Percentiles rank a stretch among this genome's conserved stretches.
Conservation (phyloP, 306 rosid genomes). For the Betula pendula region DNA sequence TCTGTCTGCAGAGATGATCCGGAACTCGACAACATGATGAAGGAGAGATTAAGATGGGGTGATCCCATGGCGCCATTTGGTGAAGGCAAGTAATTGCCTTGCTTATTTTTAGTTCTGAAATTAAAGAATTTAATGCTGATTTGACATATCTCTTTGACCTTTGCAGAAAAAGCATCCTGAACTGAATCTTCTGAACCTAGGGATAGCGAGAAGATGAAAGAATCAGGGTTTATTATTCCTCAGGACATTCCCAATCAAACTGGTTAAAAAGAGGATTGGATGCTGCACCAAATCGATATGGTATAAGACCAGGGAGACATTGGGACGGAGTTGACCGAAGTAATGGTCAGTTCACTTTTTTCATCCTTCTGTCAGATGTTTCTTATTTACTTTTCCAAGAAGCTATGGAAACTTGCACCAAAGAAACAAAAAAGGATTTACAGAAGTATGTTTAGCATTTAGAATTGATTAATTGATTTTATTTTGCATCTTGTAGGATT, state of each 20-base stretch:
- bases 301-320: conserved; percentile 86
- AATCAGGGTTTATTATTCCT: conserved; percentile 83
- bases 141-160: conserved; percentile 25
- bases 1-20: conserved; percentile 73
- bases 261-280: conserved; percentile 81
- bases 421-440: neutral
- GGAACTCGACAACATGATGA: conserved; percentile 71
- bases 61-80: conserved; percentile 96
- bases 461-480: conserved; percentile 17
- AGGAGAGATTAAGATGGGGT: conserved; percentile 82
- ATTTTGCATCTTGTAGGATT: conserved; percentile 46
- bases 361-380: neutral
- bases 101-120: conserved; percentile 12
- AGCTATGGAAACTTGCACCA: neutral
- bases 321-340: conserved; percentile 98
- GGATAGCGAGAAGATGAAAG: conserved; percentile 76
- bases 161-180: conserved; percentile 65
- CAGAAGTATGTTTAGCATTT: neutral
- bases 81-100: conserved; percentile 56
- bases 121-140: conserved; percentile 19
- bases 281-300: conserved; percentile 77
- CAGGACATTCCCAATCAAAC: conserved; percentile 86
- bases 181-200: conserved; percentile 56
- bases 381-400: neutral
- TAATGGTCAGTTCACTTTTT: conserved; percentile 58